Evolutionary conservation across 2,329 filamentous ascomycete genomes (phyloP), one percentile per base, ranked within the genome.

Genomic region (Penicillium crustosum): DNA sequence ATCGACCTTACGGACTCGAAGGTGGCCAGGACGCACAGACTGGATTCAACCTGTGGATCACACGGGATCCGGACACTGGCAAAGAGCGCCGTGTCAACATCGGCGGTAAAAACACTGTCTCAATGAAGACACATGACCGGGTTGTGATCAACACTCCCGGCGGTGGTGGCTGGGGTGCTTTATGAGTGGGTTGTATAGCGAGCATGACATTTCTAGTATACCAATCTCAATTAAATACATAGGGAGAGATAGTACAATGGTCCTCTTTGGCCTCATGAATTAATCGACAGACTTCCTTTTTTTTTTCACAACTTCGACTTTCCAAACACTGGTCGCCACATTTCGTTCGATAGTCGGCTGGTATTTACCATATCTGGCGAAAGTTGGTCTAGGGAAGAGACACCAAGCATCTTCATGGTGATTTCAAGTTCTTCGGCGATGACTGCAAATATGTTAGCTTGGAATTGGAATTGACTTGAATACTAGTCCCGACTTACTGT

Each of bases 21-120:
- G 93, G 93, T 0, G 93, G 93, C 4, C 88, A 87, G 56, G 89
- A 93, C 60, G 93, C 86, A 0, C 77, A 85, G 65, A 88, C 89
- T 50, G 93, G 93, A 0, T 77, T 93, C 60, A 97, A 97, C 66
- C 79, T 95, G 45, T 97, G 93, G 93, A 87, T 95, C 33, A 81
- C 90, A 8, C 88, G 84, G 60, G 87, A 93, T 53, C 78, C 81
- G 64, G 86, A 85, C 72, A 77, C 66, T 42, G 77, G 75, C 1
- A 76, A 79, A 60, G 79, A 80, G 58, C 75, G 82, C 43, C 77
- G 77, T 49, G 81, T 87, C 60, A 86, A 84, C 59, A 73, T 88
- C 21, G 85, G 85, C 0, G 84, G 81, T 8, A 87, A 87, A 75
- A 86, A 86, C 55, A 87, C 85, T 4, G 84, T 84, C 13, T 76